Percentiles rank a stretch among this genome's conserved stretches.
phyloP scores from a whole-genome alignment of 2,329 filamentous ascomycete genomes.

The Thielaviopsis populi region DNA sequence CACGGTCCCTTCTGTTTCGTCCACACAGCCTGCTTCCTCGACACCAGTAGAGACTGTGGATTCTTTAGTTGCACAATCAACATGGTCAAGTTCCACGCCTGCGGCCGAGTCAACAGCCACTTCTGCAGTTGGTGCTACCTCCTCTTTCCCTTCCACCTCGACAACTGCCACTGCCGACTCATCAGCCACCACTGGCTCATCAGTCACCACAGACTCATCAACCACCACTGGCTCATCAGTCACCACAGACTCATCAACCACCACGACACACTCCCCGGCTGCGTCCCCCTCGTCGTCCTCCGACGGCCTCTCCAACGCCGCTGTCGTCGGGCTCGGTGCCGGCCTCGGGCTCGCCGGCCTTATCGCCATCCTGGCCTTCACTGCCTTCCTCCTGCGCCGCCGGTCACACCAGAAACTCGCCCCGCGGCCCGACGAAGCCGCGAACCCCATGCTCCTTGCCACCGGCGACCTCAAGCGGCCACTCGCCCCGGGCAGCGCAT shows the following conservation, averaged over 20 bases:
- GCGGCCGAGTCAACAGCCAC: not conserved
- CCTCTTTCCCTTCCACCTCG: not conserved
- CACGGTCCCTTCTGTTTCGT: slow-evolving; percentile 6
- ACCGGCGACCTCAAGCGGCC: slow-evolving; percentile 4
- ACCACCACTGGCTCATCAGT: not conserved
- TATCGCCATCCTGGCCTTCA: slow-evolving; percentile 18
- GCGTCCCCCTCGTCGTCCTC: not conserved
- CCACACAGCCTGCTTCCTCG: slow-evolving; percentile 17
- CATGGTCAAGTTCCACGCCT: slow-evolving; percentile 8
- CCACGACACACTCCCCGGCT: not conserved
- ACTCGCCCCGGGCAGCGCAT: not conserved
- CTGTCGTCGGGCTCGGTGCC: slow-evolving; percentile 29
- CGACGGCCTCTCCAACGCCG: slow-evolving; percentile 24
- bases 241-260: too few species aligned
- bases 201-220: too few species aligned
- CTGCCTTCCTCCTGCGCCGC: slow-evolving; percentile 23
- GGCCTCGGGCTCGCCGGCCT: slow-evolving; percentile 25
- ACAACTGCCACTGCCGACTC: too few species aligned
- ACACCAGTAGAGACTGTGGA: not conserved
- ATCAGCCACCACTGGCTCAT: not conserved
- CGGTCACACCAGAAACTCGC: slow-evolving; percentile 16
- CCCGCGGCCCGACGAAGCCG: not conserved
- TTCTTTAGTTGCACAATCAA: not conserved
- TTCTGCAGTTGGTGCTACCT: not conserved
- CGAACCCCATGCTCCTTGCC: slow-evolving; percentile 8